phyloP scores from a whole-genome alignment of 2,329 filamentous ascomycete species.

The Sporothrix pseudoabietina region DNA sequence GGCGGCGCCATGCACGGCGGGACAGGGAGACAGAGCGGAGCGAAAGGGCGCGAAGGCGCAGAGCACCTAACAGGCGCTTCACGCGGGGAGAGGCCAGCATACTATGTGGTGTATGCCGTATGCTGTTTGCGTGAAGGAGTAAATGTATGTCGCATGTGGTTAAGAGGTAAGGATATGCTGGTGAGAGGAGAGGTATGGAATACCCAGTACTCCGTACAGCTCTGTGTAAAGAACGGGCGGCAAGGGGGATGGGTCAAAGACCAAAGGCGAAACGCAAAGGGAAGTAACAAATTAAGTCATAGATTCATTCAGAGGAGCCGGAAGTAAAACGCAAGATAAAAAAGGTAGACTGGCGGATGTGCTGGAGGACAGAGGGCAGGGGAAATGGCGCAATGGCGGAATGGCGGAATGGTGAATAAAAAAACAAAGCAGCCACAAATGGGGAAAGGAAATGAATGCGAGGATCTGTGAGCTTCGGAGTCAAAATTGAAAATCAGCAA shows the following conservation, averaged over 20 bases:
- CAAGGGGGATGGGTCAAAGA: not conserved
- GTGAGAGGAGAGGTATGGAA: not conserved
- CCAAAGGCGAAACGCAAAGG: not conserved
- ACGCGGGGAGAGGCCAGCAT: slow-evolving; percentile 10
- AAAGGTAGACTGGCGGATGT: not conserved
- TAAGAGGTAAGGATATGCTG: not conserved
- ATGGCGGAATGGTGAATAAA: not conserved
- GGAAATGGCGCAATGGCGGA: not conserved
- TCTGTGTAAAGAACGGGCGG: not conserved
- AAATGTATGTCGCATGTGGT: not conserved
- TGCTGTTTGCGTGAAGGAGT: not conserved
- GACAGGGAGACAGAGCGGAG: not conserved
- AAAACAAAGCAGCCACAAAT: not conserved
- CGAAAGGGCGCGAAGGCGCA: not conserved
- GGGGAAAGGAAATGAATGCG: not conserved
- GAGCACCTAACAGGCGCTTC: not conserved
- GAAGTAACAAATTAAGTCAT: not conserved
- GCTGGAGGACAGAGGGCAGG: not conserved
- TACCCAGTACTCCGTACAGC: not conserved
- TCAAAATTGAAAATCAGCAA: slow-evolving; percentile 12
- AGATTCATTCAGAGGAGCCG: not conserved
- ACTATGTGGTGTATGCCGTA: not conserved
- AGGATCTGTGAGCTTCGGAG: not conserved
- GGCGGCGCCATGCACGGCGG: slow-evolving; percentile 12
- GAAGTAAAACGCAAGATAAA: not conserved